Conservation (phyloP, 1,284 basidiomycete species). For the Malassezia psittaci region DNA sequence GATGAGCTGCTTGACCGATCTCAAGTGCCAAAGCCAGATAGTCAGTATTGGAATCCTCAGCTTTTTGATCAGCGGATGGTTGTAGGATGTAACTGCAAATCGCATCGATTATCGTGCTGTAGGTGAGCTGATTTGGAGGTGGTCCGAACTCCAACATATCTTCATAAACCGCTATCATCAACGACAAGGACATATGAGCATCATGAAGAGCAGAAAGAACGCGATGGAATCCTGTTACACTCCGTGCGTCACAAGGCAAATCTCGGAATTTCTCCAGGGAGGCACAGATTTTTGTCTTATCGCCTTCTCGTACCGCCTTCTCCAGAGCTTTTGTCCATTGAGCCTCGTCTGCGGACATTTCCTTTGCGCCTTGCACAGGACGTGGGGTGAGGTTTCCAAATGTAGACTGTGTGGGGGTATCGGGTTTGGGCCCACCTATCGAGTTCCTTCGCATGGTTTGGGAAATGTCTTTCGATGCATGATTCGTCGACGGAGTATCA, state of each 20-base stretch:
- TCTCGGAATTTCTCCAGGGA: neutral
- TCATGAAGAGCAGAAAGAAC: neutral
- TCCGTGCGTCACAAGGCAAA: neutral
- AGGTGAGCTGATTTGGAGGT: constrained; percentile 11
- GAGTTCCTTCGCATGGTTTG: constrained; percentile 4
- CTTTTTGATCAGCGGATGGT: neutral
- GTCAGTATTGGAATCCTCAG: constrained; percentile 48
- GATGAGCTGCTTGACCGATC: constrained; percentile 47
- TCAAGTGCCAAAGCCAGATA: constrained; percentile 55
- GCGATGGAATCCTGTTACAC: neutral
- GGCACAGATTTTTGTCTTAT: neutral
- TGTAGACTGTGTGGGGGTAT: neutral
- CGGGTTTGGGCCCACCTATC: neutral
- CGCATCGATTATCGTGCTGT: constrained; percentile 55
- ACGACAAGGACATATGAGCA: neutral
- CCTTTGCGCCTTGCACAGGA: neutral
- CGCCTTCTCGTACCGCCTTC: neutral
- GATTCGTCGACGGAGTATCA: too few species aligned
- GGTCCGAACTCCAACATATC: constrained; percentile 20
- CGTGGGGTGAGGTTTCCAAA: neutral
- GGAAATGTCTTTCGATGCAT: too few species aligned
- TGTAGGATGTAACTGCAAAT: constrained; percentile 67
- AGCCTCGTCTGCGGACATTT: neutral
- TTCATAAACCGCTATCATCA: constrained; percentile 4
- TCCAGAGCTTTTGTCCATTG: neutral